A percentile compares a stretch with the other conserved stretches of the same genome.
Conservation (phyloP, 139 green algal genomes). For the Chlorella vulgaris region DNA sequence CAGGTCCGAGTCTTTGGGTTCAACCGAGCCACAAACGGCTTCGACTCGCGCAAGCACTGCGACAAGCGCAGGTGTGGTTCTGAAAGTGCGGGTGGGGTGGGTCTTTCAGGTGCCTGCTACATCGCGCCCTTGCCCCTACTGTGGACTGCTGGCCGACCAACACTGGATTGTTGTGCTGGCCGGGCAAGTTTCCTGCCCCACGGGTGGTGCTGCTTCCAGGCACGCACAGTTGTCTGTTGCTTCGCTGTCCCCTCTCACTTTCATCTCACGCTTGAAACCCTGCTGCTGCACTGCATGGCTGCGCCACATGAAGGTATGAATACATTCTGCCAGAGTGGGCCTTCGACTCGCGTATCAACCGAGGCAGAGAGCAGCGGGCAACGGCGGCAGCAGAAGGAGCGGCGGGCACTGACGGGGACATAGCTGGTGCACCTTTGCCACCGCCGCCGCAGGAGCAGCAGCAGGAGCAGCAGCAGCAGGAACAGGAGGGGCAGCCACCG, state of each 20-base stretch:
- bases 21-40: constrained; percentile 83
- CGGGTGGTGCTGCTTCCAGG: no score
- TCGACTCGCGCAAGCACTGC: constrained; percentile 87
- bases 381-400: not conserved
- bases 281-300: not conserved
- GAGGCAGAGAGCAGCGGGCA: not conserved
- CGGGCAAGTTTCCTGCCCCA: not conserved
- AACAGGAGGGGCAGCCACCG: not conserved
- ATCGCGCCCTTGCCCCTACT: no score
- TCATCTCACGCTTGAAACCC: not conserved
- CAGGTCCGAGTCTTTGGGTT: constrained; percentile 80
- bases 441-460: not conserved
- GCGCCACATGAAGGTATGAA: constrained; percentile 75
- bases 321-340: constrained; percentile 93
- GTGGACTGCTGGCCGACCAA: no score
- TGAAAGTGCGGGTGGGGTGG: not conserved
- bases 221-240: no score
- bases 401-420: not conserved
- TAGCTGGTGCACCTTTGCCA: not conserved
- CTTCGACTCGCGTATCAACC: constrained; percentile 66
- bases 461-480: not conserved
- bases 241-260: not conserved
- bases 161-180: not conserved
- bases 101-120: not conserved
- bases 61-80: constrained; percentile 58